phyloP scores from a whole-genome alignment of 768 basidiomycete species.

The Boletus subcaerulescens region DNA sequence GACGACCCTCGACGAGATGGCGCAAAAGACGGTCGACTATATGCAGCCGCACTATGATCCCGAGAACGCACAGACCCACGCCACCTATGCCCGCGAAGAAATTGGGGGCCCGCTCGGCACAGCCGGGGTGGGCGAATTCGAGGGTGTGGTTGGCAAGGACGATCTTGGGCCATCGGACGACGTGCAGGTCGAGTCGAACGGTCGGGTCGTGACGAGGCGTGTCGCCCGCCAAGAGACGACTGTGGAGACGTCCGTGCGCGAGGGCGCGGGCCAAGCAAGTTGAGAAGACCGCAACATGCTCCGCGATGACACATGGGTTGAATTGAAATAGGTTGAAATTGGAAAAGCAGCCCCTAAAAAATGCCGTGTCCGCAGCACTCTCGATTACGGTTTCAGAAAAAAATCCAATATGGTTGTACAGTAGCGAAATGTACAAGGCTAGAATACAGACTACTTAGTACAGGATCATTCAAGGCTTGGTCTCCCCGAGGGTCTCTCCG shows the following conservation, averaged over 20 bases:
- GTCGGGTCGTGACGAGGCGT: slow-evolving; percentile 21
- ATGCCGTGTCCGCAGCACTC: too few species aligned
- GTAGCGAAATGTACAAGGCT: slow-evolving; percentile 1
- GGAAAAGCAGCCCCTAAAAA: not conserved
- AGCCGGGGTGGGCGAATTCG: slow-evolving; percentile 31
- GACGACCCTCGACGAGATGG: slow-evolving; percentile 17
- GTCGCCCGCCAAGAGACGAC: slow-evolving; percentile 10
- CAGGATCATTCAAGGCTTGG: not conserved
- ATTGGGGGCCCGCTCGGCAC: slow-evolving; percentile 26
- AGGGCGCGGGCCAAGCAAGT: slow-evolving; percentile 13
- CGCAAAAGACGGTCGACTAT: slow-evolving; percentile 22
- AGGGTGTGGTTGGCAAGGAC: slow-evolving; percentile 27
- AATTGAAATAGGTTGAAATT: slow-evolving; percentile 13
- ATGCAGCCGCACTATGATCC: slow-evolving; percentile 9
- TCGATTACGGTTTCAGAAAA: too few species aligned
- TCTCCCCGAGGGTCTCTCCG: slow-evolving; percentile 28
- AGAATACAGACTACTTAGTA: not conserved
- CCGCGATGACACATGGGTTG: too few species aligned
- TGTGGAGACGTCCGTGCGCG: slow-evolving; percentile 4
- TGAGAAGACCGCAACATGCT: too few species aligned
- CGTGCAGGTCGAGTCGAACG: slow-evolving; percentile 21
- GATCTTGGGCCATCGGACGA: slow-evolving; percentile 27
- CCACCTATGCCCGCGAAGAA: slow-evolving; percentile 28
- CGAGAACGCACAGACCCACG: slow-evolving; percentile 23
- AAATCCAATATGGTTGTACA: not conserved